Conservation (phyloP, 345 rosid genomes). For the Populus tremula region DNA sequence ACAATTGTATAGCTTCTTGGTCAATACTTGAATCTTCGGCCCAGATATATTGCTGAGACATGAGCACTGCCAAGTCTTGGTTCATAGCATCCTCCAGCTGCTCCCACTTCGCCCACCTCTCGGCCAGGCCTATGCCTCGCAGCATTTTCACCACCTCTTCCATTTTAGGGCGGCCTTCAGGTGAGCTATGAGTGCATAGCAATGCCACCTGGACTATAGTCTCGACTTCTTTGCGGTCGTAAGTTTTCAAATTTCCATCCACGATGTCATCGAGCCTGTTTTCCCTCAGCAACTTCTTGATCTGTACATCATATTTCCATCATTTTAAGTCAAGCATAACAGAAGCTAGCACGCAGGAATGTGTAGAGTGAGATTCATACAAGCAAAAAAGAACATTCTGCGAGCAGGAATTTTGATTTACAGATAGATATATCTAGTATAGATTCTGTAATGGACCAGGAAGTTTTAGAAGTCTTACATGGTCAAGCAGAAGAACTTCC, state of each 20-base stretch:
- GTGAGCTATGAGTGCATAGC: conserved; percentile 76
- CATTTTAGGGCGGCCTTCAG: conserved; percentile 76
- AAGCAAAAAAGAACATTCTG: not conserved
- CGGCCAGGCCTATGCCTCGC: conserved; percentile 57
- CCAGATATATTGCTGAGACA: conserved; percentile 59
- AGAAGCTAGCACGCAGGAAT: too few relatives aligned
- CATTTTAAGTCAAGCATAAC: not conserved
- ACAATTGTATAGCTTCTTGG: conserved; percentile 77
- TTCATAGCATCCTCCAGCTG: conserved; percentile 59
- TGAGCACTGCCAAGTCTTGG: conserved; percentile 41
- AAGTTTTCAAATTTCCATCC: conserved; percentile 52
- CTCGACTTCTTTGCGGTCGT: conserved; percentile 63
- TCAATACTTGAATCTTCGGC: conserved; percentile 59
- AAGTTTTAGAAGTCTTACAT: conserved; percentile 43
- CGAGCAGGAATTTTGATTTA: not conserved
- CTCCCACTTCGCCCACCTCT: conserved; percentile 80
- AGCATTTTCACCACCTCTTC: conserved; percentile 74
- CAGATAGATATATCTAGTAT: too few relatives aligned
- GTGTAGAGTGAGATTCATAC: too few relatives aligned
- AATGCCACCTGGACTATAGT: conserved; percentile 69
- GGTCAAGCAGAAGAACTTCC: conserved; percentile 85
- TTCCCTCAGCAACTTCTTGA: conserved; percentile 66
- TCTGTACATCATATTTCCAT: conserved; percentile 39
- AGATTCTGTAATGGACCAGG: too few relatives aligned
- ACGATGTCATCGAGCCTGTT: conserved; percentile 70